These are phyloP conservation scores for Aspergillus taichungensis DNA, from an alignment of 495 filamentous ascomycete genomes.

Conservation along the genomic window DNA sequence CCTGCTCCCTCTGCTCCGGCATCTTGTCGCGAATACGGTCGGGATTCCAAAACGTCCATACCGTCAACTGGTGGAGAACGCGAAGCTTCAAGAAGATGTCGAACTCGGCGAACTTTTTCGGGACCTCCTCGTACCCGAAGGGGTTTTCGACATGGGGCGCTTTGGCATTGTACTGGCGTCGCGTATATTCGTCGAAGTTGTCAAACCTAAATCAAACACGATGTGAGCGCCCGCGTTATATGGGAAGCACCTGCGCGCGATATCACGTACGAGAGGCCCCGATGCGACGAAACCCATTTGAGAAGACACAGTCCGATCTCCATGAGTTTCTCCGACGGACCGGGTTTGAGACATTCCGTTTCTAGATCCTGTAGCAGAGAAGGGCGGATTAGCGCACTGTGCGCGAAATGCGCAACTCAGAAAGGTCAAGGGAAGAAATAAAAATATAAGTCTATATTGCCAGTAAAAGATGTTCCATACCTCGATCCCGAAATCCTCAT, in stretches of 20 bases:
- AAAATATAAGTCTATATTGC: background rate
- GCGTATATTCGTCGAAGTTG: constrained; percentile 89
- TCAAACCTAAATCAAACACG: constrained; percentile 49
- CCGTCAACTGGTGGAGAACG: constrained; percentile 81
- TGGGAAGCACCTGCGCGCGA: too few relatives aligned
- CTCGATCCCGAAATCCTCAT: constrained; percentile 77
- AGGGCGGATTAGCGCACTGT: background rate
- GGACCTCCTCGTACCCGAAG: constrained; percentile 69
- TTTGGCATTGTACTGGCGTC: constrained; percentile 80
- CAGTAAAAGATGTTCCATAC: constrained; percentile 34
- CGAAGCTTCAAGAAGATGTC: constrained; percentile 82
- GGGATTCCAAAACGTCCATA: constrained; percentile 79
- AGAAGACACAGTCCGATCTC: constrained; percentile 83
- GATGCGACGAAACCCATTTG: constrained; percentile 89
- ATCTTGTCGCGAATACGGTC: constrained; percentile 81
- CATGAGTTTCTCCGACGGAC: constrained; percentile 59
- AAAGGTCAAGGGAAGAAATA: background rate
- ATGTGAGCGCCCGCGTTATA: too few relatives aligned
- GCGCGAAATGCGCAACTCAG: background rate
- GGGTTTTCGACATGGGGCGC: constrained; percentile 68
- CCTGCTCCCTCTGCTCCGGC: constrained; percentile 68
- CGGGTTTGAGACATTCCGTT: constrained; percentile 71
- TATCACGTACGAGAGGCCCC: constrained; percentile 70
- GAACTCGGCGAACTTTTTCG: constrained; percentile 67
- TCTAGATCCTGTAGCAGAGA: constrained; percentile 64